Conservation (phyloP, 2,329 filamentous ascomycete species). For the Fusarium irregulare region DNA sequence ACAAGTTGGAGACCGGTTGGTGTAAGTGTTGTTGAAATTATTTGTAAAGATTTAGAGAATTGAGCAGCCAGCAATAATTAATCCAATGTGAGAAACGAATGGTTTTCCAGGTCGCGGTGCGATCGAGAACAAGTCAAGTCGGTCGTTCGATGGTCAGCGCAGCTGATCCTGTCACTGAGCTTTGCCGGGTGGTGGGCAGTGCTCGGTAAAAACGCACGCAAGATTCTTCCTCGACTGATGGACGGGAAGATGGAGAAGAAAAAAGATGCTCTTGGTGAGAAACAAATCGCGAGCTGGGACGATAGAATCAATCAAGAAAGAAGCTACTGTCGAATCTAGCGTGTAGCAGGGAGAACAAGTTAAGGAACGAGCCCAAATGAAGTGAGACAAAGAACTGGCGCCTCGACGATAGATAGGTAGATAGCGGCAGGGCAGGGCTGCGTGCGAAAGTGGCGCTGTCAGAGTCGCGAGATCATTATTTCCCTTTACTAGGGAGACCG, state of each 20-base stretch:
- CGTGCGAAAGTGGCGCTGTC: conserved; percentile 40
- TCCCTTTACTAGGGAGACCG: conserved; percentile 37
- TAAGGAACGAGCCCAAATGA: conserved; percentile 42
- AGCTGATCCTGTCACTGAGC: conserved; percentile 46
- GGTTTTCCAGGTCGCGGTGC: conserved; percentile 34
- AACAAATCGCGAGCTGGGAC: conserved; percentile 20
- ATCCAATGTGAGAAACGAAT: conserved; percentile 39
- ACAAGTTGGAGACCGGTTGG: conserved; percentile 38
- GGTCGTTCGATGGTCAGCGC: conserved; percentile 46
- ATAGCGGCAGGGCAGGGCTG: conserved; percentile 42
- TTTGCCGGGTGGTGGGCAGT: conserved; percentile 31
- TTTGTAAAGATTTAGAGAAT: conserved; percentile 31
- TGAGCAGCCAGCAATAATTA: conserved; percentile 14
- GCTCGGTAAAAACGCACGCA: conserved; percentile 30
- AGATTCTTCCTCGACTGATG: conserved; percentile 10
- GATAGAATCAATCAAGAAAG: conserved; percentile 34
- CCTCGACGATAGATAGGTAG: conserved; percentile 44
- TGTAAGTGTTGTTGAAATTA: conserved; percentile 40
- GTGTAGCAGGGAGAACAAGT: conserved; percentile 44
- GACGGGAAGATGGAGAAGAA: conserved; percentile 8
- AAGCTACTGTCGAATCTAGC: conserved; percentile 42
- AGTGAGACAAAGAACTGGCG: conserved; percentile 50
- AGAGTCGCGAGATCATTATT: conserved; percentile 46
- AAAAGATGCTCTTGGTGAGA: conserved; percentile 18
- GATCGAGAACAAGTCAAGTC: conserved; percentile 38